A percentile compares a stretch with the other conserved stretches of the same genome.
Evolutionary conservation across 176 grass and related monocot species (phyloP).

Genomic region (Triticum timopheevii): DNA sequence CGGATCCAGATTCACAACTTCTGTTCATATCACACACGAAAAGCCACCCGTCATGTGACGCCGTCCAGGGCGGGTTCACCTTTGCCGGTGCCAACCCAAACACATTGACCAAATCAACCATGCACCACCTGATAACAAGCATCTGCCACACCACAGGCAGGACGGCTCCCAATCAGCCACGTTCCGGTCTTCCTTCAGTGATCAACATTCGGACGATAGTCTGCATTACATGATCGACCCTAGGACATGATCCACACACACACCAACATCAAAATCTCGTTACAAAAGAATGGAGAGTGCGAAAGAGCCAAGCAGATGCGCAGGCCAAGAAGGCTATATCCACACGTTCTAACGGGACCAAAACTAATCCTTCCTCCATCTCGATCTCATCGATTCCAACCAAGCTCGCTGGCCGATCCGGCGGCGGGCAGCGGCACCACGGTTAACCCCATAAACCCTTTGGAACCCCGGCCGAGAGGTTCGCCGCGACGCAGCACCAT

Average conservation of each 20-base stretch:
- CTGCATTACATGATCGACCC: no score
- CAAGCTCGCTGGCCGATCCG: neutral
- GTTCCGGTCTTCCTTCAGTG: neutral
- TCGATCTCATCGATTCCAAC: neutral
- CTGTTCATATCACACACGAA: neutral
- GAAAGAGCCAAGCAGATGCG: no score
- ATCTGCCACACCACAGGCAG: neutral
- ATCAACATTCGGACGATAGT: no score
- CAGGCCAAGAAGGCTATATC: constrained; percentile 22
- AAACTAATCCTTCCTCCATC: constrained; percentile 15
- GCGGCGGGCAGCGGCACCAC: neutral
- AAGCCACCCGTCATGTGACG: constrained; percentile 14
- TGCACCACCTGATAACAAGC: neutral
- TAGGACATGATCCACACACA: no score
- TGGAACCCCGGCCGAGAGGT: constrained; percentile 28
- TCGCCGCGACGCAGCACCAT: neutral
- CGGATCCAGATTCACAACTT: neutral
- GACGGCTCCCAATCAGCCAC: neutral
- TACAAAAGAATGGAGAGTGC: no score
- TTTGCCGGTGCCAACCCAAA: neutral
- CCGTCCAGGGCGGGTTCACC: neutral
- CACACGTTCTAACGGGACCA: constrained; percentile 14
- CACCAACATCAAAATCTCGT: no score
- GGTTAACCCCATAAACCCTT: neutral
- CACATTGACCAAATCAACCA: constrained; percentile 8